These are phyloP conservation scores for Ophiostoma australiae DNA, from an alignment of 2,329 filamentous ascomycete species.

Conservation along the genomic window DNA sequence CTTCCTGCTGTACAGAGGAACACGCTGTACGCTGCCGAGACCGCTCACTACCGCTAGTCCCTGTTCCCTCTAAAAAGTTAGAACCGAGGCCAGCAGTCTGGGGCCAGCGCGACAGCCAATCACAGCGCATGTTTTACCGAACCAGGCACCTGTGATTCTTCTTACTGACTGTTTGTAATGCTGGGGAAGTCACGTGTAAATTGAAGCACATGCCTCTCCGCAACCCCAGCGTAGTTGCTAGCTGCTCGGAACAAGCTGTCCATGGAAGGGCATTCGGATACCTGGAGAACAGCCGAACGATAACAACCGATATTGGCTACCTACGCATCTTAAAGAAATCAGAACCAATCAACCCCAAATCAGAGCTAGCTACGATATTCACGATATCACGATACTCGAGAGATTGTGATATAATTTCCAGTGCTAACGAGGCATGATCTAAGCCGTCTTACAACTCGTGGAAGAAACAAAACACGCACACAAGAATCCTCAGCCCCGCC, in stretches of 20 bases:
- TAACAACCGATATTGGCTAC: neutral
- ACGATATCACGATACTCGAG: too few relatives aligned
- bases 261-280: neutral
- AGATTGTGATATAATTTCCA: neutral
- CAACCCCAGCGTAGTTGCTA: neutral
- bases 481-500: neutral
- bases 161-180: neutral
- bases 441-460: conserved; percentile 5
- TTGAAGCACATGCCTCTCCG: neutral
- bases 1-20: neutral
- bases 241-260: neutral
- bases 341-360: neutral
- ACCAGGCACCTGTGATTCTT: neutral
- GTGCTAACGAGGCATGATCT: neutral
- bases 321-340: too few relatives aligned
- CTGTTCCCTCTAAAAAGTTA: neutral
- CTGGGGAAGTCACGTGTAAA: conserved; percentile 15
- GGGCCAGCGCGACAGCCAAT: conserved; percentile 22
- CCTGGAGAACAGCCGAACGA: neutral
- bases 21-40: neutral
- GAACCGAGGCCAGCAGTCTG: conserved; percentile 9
- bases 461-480: neutral
- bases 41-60: conserved; percentile 1
- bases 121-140: conserved; percentile 26
- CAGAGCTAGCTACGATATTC: neutral